Evolutionary conservation across 2,329 filamentous ascomycete species (phyloP).

Genomic region (Penicillium sp.): DNA sequence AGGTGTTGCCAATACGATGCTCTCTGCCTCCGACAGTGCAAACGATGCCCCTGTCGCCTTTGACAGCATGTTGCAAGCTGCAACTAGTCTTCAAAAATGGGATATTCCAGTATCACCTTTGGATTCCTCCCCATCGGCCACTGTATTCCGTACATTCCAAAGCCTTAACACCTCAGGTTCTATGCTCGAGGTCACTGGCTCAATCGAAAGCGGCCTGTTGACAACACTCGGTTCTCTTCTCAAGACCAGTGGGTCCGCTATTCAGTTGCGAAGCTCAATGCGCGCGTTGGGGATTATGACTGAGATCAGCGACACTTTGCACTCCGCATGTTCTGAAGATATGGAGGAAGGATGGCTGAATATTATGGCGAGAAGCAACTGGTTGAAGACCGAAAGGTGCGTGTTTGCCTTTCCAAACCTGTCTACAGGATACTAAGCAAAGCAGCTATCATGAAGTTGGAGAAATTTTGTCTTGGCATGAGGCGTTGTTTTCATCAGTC

Average conservation of each 20-base stretch:
- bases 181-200: conserved; percentile 44
- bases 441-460: conserved; percentile 55
- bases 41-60: conserved; percentile 44
- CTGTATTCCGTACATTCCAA: conserved; percentile 73
- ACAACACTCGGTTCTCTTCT: conserved; percentile 38
- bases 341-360: conserved; percentile 53
- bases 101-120: conserved; percentile 66
- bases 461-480: conserved; percentile 70
- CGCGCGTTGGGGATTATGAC: conserved; percentile 61
- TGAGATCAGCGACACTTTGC: conserved; percentile 71
- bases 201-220: conserved; percentile 55
- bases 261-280: conserved; percentile 51
- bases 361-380: conserved; percentile 59
- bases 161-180: conserved; percentile 61
- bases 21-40: conserved; percentile 52
- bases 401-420: conserved; percentile 22
- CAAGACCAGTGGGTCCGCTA: conserved; percentile 30
- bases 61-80: conserved; percentile 68
- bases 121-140: conserved; percentile 56
- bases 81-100: conserved; percentile 80
- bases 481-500: conserved; percentile 71
- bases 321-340: conserved; percentile 51
- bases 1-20: conserved; percentile 72
- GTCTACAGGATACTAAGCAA: conserved; percentile 10
- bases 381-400: conserved; percentile 77